Evolutionary conservation across 2,329 filamentous ascomycete genomes (phyloP), one percentile per base, ranked within the genome.

Genomic region (Celoporthe dispersa): DNA sequence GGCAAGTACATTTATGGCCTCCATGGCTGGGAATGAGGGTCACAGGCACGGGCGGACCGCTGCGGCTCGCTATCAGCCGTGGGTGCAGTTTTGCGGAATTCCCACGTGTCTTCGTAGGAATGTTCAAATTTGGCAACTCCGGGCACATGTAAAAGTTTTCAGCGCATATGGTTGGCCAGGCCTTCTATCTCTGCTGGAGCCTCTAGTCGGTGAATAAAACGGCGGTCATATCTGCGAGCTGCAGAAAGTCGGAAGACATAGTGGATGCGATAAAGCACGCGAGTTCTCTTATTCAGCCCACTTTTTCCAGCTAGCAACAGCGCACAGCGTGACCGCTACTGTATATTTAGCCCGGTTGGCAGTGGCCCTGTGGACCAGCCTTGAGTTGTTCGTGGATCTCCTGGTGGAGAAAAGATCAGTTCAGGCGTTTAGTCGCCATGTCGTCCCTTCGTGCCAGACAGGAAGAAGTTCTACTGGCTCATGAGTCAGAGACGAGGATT

Each of bases 241-340:
- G 57, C 57, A 60, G 57, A 60, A 60, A 37, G 57, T 37, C 57
- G 57, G 57, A 60, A 37, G 2, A 11, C 33, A n/a, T 22, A n/a
- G 31, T 25, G 57, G 31, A 37, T 60, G 57, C 31, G 57, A 60
- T 60, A 60, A 37, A 60, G 31, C 31, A 60, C 19, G 57, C 22
- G 33, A 60, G 9, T 22, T 60, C 33, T 37, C 33, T 37, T 37
- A 2, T 48, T 19, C 31, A 60, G 33, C n/a, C 57, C 57, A 60
- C 57, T 60, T 60, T 60, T 37, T 3, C 31, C 31, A 37, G 2
- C 57, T 25, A 37, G 31, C 57, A 8, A 37, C 33, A 48, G 6
- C 44, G n/a, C 44, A 48, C 44, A 6, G 44, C 44, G 44, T 48
- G 44, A 60, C 57, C 57, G 57, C 57, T 60, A n/a, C 57, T 57